These are phyloP conservation scores for Harringtonia aguacate DNA, from an alignment of 2,329 filamentous ascomycete species.

Conservation along the genomic window DNA sequence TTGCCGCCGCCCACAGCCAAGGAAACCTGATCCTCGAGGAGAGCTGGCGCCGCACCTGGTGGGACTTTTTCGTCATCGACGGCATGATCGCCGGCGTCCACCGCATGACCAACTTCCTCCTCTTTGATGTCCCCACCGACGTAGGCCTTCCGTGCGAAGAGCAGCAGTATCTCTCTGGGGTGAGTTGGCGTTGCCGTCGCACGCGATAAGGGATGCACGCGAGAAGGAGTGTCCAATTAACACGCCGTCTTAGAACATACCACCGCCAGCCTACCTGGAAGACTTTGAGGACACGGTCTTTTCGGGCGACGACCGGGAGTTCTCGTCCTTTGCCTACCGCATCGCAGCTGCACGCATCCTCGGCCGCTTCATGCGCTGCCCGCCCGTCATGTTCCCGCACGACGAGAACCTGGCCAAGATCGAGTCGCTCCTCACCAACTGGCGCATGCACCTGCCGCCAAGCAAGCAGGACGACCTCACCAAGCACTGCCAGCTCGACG, in stretches of 20 bases:
- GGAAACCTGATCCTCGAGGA: conserved; percentile 64
- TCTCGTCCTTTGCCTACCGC: conserved; percentile 78
- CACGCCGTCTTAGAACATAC: conserved; percentile 34
- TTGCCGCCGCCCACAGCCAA: conserved; percentile 51
- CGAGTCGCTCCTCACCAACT: conserved; percentile 53
- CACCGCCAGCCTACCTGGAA: conserved; percentile 51
- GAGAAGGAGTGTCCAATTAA: background rate
- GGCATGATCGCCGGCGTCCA: conserved; percentile 77
- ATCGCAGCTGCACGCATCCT: conserved; percentile 73
- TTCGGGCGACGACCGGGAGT: conserved; percentile 54
- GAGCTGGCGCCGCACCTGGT: conserved; percentile 83
- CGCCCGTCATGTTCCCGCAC: conserved; percentile 38
- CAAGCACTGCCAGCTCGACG: conserved; percentile 63
- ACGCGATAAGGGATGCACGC: too few relatives aligned
- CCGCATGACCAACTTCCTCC: conserved; percentile 56
- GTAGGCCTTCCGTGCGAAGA: conserved; percentile 77
- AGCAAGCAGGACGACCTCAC: conserved; percentile 61
- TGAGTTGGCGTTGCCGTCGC: conserved; percentile 27
- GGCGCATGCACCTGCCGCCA: conserved; percentile 67
- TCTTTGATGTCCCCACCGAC: conserved; percentile 56
- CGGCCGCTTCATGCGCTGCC: conserved; percentile 58
- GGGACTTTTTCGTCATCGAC: conserved; percentile 73
- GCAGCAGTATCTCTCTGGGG: conserved; percentile 51
- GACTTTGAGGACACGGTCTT: conserved; percentile 74
- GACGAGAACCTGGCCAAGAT: conserved; percentile 41